Evolutionary conservation across 1,139 yeast species (phyloP).

Genomic region (Pichia kudriavzevii): DNA sequence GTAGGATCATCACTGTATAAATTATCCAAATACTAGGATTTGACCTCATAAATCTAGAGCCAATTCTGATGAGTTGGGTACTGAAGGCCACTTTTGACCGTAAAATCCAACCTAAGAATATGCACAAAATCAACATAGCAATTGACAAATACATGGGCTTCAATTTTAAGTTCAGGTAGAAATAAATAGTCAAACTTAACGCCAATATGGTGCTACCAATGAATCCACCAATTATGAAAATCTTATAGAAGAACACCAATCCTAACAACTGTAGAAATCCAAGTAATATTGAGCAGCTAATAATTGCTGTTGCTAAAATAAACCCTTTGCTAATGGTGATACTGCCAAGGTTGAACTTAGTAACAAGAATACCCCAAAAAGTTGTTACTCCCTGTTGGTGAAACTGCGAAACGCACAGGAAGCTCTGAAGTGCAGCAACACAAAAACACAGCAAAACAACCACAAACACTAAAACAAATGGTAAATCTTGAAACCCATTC

Average conservation of each 20-base stretch:
- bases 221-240: constrained; percentile 66
- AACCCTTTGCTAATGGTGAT: neutral
- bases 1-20: constrained; percentile 53
- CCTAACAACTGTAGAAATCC: constrained; percentile 26
- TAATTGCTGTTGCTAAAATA: constrained; percentile 35
- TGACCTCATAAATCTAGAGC: constrained; percentile 66
- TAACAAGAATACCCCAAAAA: constrained; percentile 65
- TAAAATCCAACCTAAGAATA: constrained; percentile 69
- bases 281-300: constrained; percentile 50
- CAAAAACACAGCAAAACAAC: constrained; percentile 60
- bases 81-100: constrained; percentile 50
- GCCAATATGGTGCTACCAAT: constrained; percentile 62
- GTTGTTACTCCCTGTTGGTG: constrained; percentile 48
- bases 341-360: constrained; percentile 32
- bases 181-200: constrained; percentile 68
- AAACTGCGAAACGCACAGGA: constrained; percentile 39
- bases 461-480: constrained; percentile 57
- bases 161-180: constrained; percentile 55
- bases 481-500: constrained; percentile 67
- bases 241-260: constrained; percentile 57
- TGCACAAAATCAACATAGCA: constrained; percentile 54
- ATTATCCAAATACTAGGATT: constrained; percentile 64
- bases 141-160: constrained; percentile 75
- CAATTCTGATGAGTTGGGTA: constrained; percentile 62
- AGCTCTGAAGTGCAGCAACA: constrained; percentile 61